Conservation (phyloP, 148 eudicot genomes). For the Fagopyrum homotropicum region DNA sequence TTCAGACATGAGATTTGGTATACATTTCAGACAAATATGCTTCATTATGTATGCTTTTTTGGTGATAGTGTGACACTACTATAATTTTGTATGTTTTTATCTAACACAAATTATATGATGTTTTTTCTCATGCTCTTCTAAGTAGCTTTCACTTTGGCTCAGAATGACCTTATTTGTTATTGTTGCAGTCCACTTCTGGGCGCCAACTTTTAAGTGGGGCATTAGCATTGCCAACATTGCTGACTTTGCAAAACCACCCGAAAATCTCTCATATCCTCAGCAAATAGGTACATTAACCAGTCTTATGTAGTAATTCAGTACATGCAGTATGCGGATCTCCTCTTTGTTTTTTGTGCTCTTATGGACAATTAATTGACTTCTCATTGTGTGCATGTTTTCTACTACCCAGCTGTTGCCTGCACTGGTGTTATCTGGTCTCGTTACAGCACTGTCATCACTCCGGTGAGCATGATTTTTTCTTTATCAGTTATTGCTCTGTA, state of each 20-base stretch:
- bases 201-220: conserved; percentile 98
- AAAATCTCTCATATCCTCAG: conserved; percentile 86
- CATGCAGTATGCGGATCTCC: background rate
- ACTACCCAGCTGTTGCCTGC: conserved; percentile 60
- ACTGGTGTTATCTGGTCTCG: conserved; percentile 91
- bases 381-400: background rate
- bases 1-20: background rate
- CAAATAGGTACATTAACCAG: conserved; percentile 46
- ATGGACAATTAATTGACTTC: background rate
- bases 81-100: background rate
- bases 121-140: no score
- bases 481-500: background rate
- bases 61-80: background rate
- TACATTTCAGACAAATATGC: background rate
- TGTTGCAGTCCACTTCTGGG: conserved; percentile 94
- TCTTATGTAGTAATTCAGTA: background rate
- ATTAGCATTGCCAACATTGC: conserved; percentile 93
- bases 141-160: background rate
- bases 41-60: background rate
- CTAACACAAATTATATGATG: background rate
- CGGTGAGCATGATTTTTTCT: conserved; percentile 44
- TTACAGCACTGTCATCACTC: conserved; percentile 86
- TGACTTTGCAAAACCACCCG: conserved; percentile 75
- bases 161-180: conserved; percentile 3
- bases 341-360: background rate